Evolutionary conservation across 116 monocot genomes (phyloP), one percentile per base, ranked within the genome.

Genomic region (Posidonia oceanica): DNA sequence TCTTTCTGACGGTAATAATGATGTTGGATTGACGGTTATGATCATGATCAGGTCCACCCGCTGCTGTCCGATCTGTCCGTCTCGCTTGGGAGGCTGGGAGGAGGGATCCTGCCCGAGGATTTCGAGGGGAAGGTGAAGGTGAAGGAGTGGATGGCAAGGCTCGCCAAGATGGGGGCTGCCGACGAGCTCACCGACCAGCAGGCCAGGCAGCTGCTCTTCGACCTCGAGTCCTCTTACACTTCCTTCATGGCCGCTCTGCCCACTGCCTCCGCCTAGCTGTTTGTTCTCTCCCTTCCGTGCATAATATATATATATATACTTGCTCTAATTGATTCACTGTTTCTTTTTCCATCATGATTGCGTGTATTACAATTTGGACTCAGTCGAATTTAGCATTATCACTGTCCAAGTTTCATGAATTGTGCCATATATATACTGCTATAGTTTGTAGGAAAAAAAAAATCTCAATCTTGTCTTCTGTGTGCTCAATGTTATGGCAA

Each of bases 101-200:
- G 70, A 20, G 75, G 74, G 59, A 74, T 95, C 16, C 71, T 95
- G 63, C 95, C 95, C 0, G 53, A 63, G 12, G 95, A 91, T 53
- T 91, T 95, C 52, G 95, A 95, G 70, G 95, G 95, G 22, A 86
- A 75, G 76, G 88, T 83, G 18, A 95, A 95, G 83, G 79, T 88
- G 59, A 84, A 76, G 83, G 95, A 95, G 61, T 95, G 95, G 95
- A 84, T 95, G 23, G 63, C 72, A 20, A 84, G 91, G 84, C 81
- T 95, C 36, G 57, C 84, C 8, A 95, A 88, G 81, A 95, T 95
- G 95, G 86, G 86, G 22, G 91, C 91, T 4, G 91, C 91, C 3
- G 95, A 95, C 38, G 91, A 88, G 86, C 77, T 95, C 68, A 95
- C 91, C 6, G 95, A 95, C 53, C 95, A 95, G 81, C 95, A 95